phyloP scores from a whole-genome alignment of 768 basidiomycete genomes.

The Lactarius tabidus region DNA sequence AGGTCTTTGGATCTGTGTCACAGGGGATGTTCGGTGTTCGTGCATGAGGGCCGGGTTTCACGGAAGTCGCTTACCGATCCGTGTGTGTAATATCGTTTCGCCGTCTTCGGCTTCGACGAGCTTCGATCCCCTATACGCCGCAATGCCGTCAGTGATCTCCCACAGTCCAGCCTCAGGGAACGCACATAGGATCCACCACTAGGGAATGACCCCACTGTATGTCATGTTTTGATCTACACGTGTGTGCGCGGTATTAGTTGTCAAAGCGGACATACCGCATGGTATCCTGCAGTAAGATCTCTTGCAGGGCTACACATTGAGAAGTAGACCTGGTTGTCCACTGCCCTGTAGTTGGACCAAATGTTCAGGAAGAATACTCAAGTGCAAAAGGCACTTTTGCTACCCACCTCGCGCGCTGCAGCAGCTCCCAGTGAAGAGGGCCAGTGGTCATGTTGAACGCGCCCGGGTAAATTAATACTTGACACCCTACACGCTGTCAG shows the following conservation, averaged over 20 bases:
- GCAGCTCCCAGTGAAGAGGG: slow-evolving; percentile 91
- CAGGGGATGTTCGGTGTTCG: slow-evolving; percentile 7
- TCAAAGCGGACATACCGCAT: slow-evolving; percentile 57
- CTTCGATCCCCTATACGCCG: slow-evolving; percentile 58
- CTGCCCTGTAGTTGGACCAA: slow-evolving; percentile 56
- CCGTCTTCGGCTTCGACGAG: slow-evolving; percentile 69
- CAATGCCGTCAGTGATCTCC: neutral
- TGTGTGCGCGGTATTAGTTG: neutral
- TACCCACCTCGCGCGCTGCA: slow-evolving; percentile 72
- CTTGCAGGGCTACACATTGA: slow-evolving; percentile 96
- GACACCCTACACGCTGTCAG: slow-evolving; percentile 54
- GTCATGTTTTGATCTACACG: neutral
- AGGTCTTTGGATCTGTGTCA: slow-evolving; percentile 54
- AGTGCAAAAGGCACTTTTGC: slow-evolving; percentile 1
- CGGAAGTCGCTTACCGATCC: slow-evolving; percentile 61
- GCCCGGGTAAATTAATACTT: slow-evolving; percentile 85
- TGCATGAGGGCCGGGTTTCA: neutral
- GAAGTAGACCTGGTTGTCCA: slow-evolving; percentile 96
- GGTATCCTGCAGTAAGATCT: slow-evolving; percentile 75
- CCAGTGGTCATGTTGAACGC: slow-evolving; percentile 97
- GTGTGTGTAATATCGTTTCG: slow-evolving; percentile 73
- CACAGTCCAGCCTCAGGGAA: slow-evolving; percentile 12
- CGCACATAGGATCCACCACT: slow-evolving; percentile 87
- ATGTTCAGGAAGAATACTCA: neutral
- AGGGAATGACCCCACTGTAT: slow-evolving; percentile 84